A percentile compares a stretch with the other conserved stretches of the same genome.
Conservation (phyloP, 345 rosid species). For the Physaria fendleri region DNA sequence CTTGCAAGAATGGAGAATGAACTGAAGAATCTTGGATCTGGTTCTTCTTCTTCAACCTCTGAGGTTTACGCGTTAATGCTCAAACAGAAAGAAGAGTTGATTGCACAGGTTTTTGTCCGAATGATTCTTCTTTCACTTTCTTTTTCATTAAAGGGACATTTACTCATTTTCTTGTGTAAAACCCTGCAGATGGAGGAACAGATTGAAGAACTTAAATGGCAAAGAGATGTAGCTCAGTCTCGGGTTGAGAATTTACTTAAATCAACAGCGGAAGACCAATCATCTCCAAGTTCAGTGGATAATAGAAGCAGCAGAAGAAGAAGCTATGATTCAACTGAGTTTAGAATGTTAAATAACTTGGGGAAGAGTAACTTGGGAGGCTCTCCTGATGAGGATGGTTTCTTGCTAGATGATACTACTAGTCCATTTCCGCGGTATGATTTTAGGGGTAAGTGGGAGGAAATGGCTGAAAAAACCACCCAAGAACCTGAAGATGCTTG, state of each 20-base stretch:
- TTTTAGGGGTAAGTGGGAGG: slow-evolving; percentile 43
- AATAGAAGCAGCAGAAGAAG: slow-evolving; percentile 18
- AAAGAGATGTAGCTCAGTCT: slow-evolving; percentile 69
- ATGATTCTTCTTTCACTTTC: background rate
- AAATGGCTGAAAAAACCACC: slow-evolving; percentile 22
- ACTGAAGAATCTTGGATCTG: slow-evolving; percentile 43
- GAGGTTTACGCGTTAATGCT: slow-evolving; percentile 39
- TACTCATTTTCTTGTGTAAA: slow-evolving; percentile 5
- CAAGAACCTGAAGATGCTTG: slow-evolving; percentile 39
- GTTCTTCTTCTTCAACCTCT: slow-evolving; percentile 25
- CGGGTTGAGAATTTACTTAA: slow-evolving; percentile 49
- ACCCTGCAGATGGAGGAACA: slow-evolving; percentile 63
- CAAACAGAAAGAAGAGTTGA: slow-evolving; percentile 59
- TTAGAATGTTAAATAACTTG: slow-evolving; percentile 21
- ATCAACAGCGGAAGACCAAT: slow-evolving; percentile 37
- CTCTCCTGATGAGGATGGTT: slow-evolving; percentile 43
- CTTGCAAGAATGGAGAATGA: slow-evolving; percentile 69
- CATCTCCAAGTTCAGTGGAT: slow-evolving; percentile 30
- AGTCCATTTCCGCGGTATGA: slow-evolving; percentile 39
- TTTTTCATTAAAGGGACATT: background rate
- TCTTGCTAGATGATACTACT: slow-evolving; percentile 48
- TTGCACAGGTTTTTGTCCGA: slow-evolving; percentile 43
- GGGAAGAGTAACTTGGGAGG: slow-evolving; percentile 25
- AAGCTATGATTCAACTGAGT: slow-evolving; percentile 21
- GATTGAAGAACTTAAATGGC: slow-evolving; percentile 57